Percentiles rank a stretch among this genome's conserved stretches.
phyloP scores from a whole-genome alignment of 805 yeast species.

The Barnettozyma pratensis region DNA sequence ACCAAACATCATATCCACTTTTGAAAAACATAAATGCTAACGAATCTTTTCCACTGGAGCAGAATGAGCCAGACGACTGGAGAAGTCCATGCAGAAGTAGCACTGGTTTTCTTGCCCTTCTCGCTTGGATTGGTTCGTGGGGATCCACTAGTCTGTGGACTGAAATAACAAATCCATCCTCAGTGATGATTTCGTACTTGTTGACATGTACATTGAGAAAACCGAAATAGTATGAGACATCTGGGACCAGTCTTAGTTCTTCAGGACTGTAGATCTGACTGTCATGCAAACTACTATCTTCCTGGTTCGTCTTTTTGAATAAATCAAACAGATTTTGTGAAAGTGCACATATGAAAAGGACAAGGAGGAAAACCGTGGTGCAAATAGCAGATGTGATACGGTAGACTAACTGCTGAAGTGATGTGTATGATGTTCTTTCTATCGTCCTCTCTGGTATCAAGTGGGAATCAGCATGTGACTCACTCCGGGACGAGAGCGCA shows the following conservation, averaged over 20 bases:
- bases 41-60: constrained; percentile 78
- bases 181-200: constrained; percentile 58
- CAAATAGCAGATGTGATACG: constrained; percentile 12
- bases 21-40: constrained; percentile 53
- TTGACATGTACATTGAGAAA: constrained; percentile 55
- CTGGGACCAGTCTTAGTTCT: constrained; percentile 39
- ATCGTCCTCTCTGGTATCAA: not conserved
- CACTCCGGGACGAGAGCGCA: not conserved
- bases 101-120: constrained; percentile 50
- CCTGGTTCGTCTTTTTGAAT: not conserved
- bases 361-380: constrained; percentile 11
- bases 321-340: constrained; percentile 1
- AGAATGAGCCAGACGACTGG: constrained; percentile 81
- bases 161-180: constrained; percentile 73
- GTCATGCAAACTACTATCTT: not conserved
- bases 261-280: constrained; percentile 12
- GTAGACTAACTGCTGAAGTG: constrained; percentile 2
- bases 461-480: not conserved
- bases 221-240: constrained; percentile 63
- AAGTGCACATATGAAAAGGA: constrained; percentile 14
- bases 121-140: constrained; percentile 15
- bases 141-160: constrained; percentile 61
- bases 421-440: not conserved
- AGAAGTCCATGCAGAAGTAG: constrained; percentile 80
- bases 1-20: constrained; percentile 80